These are phyloP conservation scores for Zymoseptoria crescenta DNA, from an alignment of 2,329 filamentous ascomycete genomes.

Conservation along the genomic window DNA sequence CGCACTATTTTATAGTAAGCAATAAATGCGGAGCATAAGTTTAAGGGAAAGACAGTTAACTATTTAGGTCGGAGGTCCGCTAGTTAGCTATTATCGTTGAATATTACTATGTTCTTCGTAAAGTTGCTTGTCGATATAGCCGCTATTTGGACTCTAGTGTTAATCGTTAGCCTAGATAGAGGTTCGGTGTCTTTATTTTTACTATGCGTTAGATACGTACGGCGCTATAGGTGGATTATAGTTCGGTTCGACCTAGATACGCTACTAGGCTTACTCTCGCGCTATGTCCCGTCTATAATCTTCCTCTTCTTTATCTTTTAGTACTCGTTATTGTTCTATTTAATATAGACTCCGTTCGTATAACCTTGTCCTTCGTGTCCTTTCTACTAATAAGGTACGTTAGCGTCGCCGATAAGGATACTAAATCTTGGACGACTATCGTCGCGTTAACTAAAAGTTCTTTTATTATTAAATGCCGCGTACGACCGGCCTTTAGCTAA, in stretches of 20 bases:
- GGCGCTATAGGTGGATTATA: background rate
- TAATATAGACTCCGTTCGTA: too few relatives aligned
- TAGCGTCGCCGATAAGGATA: background rate
- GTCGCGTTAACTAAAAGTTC: too few relatives aligned
- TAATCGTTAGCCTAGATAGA: background rate
- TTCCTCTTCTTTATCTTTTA: background rate
- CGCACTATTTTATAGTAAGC: background rate
- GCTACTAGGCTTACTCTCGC: background rate
- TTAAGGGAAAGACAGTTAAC: background rate
- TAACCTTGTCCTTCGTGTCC: too few relatives aligned
- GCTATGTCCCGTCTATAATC: too few relatives aligned
- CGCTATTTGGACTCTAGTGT: background rate
- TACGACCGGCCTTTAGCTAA: too few relatives aligned
- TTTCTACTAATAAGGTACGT: background rate
- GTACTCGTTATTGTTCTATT: background rate
- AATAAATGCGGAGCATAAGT: background rate
- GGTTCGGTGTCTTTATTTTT: background rate
- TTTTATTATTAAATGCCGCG: too few relatives aligned
- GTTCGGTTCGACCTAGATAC: background rate
- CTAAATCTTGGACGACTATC: too few relatives aligned
- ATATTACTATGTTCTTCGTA: too few relatives aligned
- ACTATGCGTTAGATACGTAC: background rate
- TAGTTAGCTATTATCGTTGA: background rate
- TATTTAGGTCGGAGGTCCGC: background rate
- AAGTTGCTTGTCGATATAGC: background rate